Base-by-base conservation (phyloP, 2,329 filamentous ascomycete species). In the Beauveria caledonica region DNA sequence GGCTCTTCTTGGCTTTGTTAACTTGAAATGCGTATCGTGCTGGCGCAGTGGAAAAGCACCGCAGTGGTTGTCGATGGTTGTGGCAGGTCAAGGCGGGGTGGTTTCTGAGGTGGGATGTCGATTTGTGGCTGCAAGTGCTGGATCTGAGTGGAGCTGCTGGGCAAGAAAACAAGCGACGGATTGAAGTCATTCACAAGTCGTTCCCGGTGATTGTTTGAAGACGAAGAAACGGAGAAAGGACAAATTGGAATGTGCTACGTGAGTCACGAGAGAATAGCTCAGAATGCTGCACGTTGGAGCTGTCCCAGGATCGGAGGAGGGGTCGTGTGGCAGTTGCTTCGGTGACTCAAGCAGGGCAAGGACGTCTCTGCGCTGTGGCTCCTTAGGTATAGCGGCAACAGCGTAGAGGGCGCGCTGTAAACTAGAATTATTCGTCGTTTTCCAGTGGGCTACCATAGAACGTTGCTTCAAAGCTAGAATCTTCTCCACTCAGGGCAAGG, bases 11-110 rank as follows among this genome's bases (percentile, higher is more conserved):
- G 62, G 65, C 63, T 62, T 63, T 68, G 63, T 65, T 64, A 21
- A 65, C 63, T 60, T 71, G 69, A 61, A 66, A 70, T 54, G 69
- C 69, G 63, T 68, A 61, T 64, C 70, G 66, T 63, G 65, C 63
- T 66, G 65, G 68, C 50, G 68, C 69, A 60, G 65, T 68, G 60
- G 68, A 65, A 63, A 74, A 67, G 64, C 61, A 64, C 65, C 70
- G 70, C 61, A 57, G 62, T 58, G 39, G 40, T 51, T 46, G 48
- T 45, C 27, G 39, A 36, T 45, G 48, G 23, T 42, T 42, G 36
- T 48, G 55, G 33, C 33, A 50, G 57, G 39, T 45, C 19, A 52
- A 52, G 57, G 57, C 57, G 57, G 57, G 57, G 57, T 59, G 36
- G 40, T 59, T 21, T 59, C 49, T 45, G 39, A 23, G 49, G 57